These are phyloP conservation scores for Geotrichum reessii DNA, from an alignment of 1,139 yeast genomes.

Conservation along the genomic window DNA sequence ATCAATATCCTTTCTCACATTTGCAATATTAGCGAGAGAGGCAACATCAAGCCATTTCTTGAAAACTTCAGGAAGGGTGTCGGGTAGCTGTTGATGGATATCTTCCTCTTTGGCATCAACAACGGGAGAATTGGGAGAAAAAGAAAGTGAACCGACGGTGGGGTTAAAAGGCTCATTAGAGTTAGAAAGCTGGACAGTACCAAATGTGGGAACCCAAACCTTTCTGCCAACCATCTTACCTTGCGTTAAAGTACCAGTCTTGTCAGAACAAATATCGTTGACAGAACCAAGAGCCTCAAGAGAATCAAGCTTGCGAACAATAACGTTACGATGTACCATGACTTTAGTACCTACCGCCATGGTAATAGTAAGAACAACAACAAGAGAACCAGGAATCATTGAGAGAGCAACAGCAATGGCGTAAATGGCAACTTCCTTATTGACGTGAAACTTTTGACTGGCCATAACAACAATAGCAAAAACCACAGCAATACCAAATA, in stretches of 20 bases:
- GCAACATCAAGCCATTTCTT: slow-evolving; percentile 53
- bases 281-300: slow-evolving; percentile 77
- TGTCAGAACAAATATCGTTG: slow-evolving; percentile 76
- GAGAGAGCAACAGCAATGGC: slow-evolving; percentile 79
- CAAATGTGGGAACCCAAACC: slow-evolving; percentile 73
- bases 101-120: slow-evolving; percentile 36
- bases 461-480: slow-evolving; percentile 80
- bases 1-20: slow-evolving; percentile 42
- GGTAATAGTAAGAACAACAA: slow-evolving; percentile 75
- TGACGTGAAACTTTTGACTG: slow-evolving; percentile 62
- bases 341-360: slow-evolving; percentile 84
- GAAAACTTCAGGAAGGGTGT: slow-evolving; percentile 22
- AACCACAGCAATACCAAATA: slow-evolving; percentile 66
- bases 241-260: slow-evolving; percentile 76
- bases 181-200: slow-evolving; percentile 55
- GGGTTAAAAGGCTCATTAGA: slow-evolving; percentile 73
- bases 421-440: slow-evolving; percentile 68
- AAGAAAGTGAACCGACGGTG: slow-evolving; percentile 52
- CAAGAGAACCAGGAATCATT: slow-evolving; percentile 77
- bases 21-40: slow-evolving; percentile 68
- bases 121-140: slow-evolving; percentile 34
- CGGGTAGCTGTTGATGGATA: slow-evolving; percentile 11
- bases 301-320: slow-evolving; percentile 64
- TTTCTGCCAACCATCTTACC: slow-evolving; percentile 72
- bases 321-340: slow-evolving; percentile 66